phyloP scores from a whole-genome alignment of 2,329 filamentous ascomycete species.

The Chaetomium olivaceum region DNA sequence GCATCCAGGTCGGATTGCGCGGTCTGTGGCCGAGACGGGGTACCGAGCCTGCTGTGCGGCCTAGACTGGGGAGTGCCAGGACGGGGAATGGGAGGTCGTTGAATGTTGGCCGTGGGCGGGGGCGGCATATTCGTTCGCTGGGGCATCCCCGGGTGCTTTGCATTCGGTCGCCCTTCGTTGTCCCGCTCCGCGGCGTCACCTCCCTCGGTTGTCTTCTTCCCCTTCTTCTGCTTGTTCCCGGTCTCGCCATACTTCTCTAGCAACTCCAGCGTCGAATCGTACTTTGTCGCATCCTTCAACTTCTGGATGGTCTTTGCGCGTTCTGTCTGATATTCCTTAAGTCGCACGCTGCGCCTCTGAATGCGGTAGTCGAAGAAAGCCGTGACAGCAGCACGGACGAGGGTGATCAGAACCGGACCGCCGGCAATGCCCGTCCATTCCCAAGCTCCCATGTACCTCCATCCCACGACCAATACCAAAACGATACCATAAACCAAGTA shows the following conservation, averaged over 20 bases:
- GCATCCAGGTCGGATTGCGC: slow-evolving; percentile 39
- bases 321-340: slow-evolving; percentile 76
- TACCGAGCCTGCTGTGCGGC: slow-evolving; percentile 22
- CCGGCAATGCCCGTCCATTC: slow-evolving; percentile 80
- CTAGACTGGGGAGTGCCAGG: slow-evolving; percentile 37
- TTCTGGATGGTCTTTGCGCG: slow-evolving; percentile 87
- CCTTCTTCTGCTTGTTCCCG: slow-evolving; percentile 49
- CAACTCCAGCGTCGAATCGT: slow-evolving; percentile 89
- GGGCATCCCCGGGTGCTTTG: slow-evolving; percentile 24
- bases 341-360: slow-evolving; percentile 63
- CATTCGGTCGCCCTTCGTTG: slow-evolving; percentile 33
- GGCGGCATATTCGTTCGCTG: slow-evolving; percentile 44
- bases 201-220: slow-evolving; percentile 35
- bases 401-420: slow-evolving; percentile 80
- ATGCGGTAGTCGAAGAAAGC: slow-evolving; percentile 81
- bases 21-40: slow-evolving; percentile 22
- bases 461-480: slow-evolving; percentile 80
- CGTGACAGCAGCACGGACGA: slow-evolving; percentile 65
- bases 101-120: slow-evolving; percentile 65
- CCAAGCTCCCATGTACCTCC: slow-evolving; percentile 69
- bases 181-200: slow-evolving; percentile 30
- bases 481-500: slow-evolving; percentile 87
- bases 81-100: slow-evolving; percentile 40
- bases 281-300: slow-evolving; percentile 92
- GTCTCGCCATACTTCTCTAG: slow-evolving; percentile 89